Conservation (phyloP, 768 basidiomycete species). For the Boletus pseudopeckii region DNA sequence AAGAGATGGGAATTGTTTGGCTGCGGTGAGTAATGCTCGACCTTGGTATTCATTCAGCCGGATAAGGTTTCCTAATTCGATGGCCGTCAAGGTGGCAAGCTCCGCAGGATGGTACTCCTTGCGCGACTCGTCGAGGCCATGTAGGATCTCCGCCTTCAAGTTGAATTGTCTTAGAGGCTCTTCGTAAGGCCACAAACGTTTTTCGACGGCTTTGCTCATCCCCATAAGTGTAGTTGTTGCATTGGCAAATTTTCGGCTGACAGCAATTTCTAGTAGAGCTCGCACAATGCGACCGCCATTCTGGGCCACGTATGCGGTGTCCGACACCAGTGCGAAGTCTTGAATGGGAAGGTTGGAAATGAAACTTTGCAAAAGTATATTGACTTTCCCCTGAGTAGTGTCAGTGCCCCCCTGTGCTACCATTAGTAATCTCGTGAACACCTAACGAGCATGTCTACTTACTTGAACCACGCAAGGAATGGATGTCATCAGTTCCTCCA, state of each 20-base stretch:
- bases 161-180: constrained; percentile 83
- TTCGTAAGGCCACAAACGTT: constrained; percentile 91
- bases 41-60: constrained; percentile 88
- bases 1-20: constrained; percentile 79
- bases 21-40: constrained; percentile 69
- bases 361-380: constrained; percentile 88
- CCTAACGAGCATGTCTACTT: constrained; percentile 12
- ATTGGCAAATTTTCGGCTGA: constrained; percentile 89
- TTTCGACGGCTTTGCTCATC: constrained; percentile 91
- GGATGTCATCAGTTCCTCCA: constrained; percentile 62
- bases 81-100: constrained; percentile 61
- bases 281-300: constrained; percentile 93
- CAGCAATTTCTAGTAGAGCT: constrained; percentile 91
- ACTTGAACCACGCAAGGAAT: constrained; percentile 84
- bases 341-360: constrained; percentile 80
- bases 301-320: constrained; percentile 90
- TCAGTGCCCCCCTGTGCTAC: constrained; percentile 56
- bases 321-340: constrained; percentile 95
- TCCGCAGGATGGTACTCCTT: constrained; percentile 77
- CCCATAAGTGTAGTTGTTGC: constrained; percentile 77
- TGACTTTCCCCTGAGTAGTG: constrained; percentile 80
- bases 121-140: constrained; percentile 75
- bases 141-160: constrained; percentile 73
- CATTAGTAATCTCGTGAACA: not conserved
- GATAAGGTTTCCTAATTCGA: constrained; percentile 71